Evolutionary conservation across 305 asterid genomes (phyloP).

Genomic region (Fraxinus dipetala): DNA sequence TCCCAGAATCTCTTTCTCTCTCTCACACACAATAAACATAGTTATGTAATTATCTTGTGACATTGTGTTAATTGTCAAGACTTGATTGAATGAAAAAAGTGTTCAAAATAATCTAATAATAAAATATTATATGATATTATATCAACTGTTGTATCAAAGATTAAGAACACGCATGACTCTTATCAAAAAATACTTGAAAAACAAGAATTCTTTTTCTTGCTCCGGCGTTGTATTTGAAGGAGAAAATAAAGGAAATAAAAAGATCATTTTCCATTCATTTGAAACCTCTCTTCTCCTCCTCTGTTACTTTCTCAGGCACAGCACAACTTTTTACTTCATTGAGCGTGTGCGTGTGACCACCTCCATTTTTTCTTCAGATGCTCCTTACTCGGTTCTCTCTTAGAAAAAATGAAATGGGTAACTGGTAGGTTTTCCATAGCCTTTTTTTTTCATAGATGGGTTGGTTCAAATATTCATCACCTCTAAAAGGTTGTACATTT

Average conservation of each 20-base stretch:
- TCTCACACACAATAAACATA: not conserved
- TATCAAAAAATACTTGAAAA: not conserved
- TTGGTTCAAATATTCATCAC: constrained; percentile 18
- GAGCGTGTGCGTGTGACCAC: constrained; percentile 3
- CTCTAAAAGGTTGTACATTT: constrained; percentile 26
- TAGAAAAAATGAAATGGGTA: constrained; percentile 28
- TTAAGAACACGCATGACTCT: too few species aligned
- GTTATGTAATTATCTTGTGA: too few species aligned
- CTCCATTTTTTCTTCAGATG: constrained; percentile 20
- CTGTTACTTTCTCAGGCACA: constrained; percentile 19
- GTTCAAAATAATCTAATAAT: too few species aligned
- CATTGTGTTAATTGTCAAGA: too few species aligned
- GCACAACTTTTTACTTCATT: constrained; percentile 20
- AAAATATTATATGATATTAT: too few species aligned
- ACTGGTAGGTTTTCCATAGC: constrained; percentile 32
- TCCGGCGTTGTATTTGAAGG: not conserved
- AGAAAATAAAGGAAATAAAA: constrained; percentile 6
- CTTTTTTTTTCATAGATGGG: constrained; percentile 24
- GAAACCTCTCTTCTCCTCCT: constrained; percentile 19
- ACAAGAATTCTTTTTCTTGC: constrained; percentile 24
- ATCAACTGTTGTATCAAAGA: too few species aligned
- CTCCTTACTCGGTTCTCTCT: constrained; percentile 13
- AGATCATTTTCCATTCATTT: constrained; percentile 18
- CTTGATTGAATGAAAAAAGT: too few species aligned
- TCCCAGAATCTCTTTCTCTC: constrained; percentile 11